Conservation (phyloP, 208 protist species). For the Endotrypanum monterogeii region DNA sequence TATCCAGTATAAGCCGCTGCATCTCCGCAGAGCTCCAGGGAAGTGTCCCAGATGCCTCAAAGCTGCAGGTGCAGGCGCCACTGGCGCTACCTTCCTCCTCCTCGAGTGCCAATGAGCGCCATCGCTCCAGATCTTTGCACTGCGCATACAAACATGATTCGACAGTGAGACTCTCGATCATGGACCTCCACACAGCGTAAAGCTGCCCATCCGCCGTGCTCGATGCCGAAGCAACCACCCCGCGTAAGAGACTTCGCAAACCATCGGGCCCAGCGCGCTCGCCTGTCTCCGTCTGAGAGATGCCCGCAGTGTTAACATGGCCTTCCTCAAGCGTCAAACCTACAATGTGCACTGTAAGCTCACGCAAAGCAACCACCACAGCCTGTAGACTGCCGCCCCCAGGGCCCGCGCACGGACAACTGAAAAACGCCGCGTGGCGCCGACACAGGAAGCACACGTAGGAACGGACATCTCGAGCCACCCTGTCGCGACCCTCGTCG, state of each 20-base stretch:
- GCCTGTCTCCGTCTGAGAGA: not conserved
- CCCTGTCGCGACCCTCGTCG: not conserved
- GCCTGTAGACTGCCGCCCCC: not conserved
- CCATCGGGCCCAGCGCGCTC: not conserved
- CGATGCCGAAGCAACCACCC: too few relatives aligned
- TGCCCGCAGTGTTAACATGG: not conserved
- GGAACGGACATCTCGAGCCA: not conserved
- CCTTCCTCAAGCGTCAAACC: not conserved
- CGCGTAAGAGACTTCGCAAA: not conserved
- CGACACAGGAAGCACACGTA: constrained; percentile 11
- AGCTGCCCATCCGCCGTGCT: not conserved
- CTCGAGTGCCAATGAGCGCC: not conserved
- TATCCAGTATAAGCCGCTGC: constrained; percentile 12
- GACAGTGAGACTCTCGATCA: constrained; percentile 9
- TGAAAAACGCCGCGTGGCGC: not conserved
- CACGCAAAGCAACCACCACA: not conserved
- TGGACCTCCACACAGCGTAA: constrained; percentile 7
- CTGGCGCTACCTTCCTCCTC: not conserved
- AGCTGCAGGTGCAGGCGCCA: not conserved
- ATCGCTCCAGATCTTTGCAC: not conserved
- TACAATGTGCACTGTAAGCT: not conserved
- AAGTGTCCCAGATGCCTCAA: not conserved
- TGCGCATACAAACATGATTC: constrained; percentile 5
- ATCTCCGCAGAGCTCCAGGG: not conserved
- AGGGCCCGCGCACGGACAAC: not conserved